Percentiles rank a stretch among this genome's conserved stretches.
Evolutionary conservation across 2,329 filamentous ascomycete species (phyloP).

Genomic region (Talaromyces sp.): DNA sequence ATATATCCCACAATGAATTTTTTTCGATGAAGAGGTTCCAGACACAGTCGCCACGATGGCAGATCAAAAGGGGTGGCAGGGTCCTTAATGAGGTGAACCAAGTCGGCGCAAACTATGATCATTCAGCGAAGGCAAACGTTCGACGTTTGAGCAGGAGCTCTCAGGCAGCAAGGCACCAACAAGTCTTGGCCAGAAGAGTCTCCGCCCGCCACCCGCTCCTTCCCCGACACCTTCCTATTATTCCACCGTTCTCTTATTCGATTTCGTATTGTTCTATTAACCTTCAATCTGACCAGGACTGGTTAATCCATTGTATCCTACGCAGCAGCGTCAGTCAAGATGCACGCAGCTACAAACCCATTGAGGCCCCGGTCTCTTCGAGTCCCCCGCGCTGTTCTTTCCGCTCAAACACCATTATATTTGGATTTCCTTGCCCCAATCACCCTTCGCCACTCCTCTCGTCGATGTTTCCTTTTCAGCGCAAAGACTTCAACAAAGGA

Average conservation of each 20-base stretch:
- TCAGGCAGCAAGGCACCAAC: constrained; percentile 7
- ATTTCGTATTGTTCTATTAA: background rate
- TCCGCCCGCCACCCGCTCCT: constrained; percentile 6
- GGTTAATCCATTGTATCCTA: background rate
- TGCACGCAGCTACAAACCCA: background rate
- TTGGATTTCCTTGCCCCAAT: constrained; percentile 39
- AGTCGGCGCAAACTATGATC: constrained; percentile 3
- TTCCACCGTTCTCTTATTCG: background rate
- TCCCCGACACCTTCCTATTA: background rate
- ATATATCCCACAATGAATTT: background rate
- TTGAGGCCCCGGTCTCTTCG: background rate
- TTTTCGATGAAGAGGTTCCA: background rate
- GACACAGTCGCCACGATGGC: background rate
- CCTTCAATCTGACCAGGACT: too few relatives aligned
- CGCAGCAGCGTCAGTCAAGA: background rate
- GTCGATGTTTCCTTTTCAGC: constrained; percentile 16
- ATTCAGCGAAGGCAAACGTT: background rate
- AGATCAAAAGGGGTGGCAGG: background rate
- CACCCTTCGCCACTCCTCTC: constrained; percentile 25
- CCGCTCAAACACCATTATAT: constrained; percentile 25
- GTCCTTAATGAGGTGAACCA: constrained; percentile 4
- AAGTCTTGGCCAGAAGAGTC: constrained; percentile 1
- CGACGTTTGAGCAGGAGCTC: background rate
- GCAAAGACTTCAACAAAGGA: constrained; percentile 30
- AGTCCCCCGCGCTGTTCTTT: background rate